Evolutionary conservation across 1,284 basidiomycete genomes (phyloP).

Genomic region (Salmacisia buchloeana): DNA sequence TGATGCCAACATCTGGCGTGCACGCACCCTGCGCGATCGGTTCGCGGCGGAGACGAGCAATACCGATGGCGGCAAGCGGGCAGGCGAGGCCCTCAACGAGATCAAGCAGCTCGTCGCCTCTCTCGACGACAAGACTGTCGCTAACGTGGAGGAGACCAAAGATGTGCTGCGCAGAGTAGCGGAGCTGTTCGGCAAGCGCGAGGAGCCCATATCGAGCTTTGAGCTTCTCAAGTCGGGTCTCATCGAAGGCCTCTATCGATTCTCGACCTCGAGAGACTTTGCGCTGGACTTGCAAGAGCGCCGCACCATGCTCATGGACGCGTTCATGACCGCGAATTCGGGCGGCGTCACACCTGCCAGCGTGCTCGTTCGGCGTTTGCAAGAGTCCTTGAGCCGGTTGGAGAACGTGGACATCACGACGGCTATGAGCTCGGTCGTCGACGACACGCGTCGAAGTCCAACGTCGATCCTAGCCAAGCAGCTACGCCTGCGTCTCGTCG

Average conservation of each 20-base stretch:
- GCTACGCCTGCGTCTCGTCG: conserved; percentile 40
- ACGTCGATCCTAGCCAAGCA: conserved; percentile 38
- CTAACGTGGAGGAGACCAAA: conserved; percentile 57
- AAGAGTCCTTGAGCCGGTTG: conserved; percentile 42
- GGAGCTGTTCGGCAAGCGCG: conserved; percentile 67
- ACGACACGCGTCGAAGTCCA: conserved; percentile 31
- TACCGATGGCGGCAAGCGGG: conserved; percentile 25
- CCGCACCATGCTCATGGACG: conserved; percentile 24
- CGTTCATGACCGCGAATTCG: conserved; percentile 23
- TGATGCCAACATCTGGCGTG: conserved; percentile 43
- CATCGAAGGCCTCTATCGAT: conserved; percentile 76
- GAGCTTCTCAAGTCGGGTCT: conserved; percentile 90
- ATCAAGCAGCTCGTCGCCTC: conserved; percentile 29
- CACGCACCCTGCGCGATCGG: conserved; percentile 34
- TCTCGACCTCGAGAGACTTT: conserved; percentile 58
- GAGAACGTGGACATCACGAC: conserved; percentile 43
- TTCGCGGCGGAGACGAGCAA: conserved; percentile 22
- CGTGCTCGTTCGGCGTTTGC: conserved; percentile 35
- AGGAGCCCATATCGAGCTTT: conserved; percentile 80
- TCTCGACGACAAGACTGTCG: conserved; percentile 22
- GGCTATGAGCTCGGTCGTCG: conserved; percentile 22
- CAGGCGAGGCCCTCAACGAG: conserved; percentile 34
- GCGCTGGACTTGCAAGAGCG: conserved; percentile 23
- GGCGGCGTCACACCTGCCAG: conserved; percentile 21
- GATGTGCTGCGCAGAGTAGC: conserved; percentile 68